Evolutionary conservation across 495 filamentous ascomycete genomes (phyloP).

Genomic region (Baudoinia panamericana): DNA sequence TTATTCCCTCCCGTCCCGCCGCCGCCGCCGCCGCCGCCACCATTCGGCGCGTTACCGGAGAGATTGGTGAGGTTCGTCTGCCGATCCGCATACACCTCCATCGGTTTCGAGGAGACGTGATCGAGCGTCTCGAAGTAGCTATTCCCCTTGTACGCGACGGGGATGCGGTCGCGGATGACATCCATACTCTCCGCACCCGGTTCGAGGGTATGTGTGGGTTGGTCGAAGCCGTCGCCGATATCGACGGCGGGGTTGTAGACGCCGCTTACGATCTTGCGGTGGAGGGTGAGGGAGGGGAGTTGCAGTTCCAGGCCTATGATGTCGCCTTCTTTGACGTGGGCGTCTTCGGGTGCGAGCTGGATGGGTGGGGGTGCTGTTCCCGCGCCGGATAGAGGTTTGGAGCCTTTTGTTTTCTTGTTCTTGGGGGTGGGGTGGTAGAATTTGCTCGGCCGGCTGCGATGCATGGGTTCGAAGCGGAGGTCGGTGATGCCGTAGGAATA

Average conservation of each 20-base stretch:
- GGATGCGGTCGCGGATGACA: conserved; percentile 85
- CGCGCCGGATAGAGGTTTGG: conserved; percentile 43
- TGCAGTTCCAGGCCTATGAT: conserved; percentile 90
- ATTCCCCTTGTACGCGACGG: conserved; percentile 83
- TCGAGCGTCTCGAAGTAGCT: conserved; percentile 94
- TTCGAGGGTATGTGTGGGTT: conserved; percentile 25
- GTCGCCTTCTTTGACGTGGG: conserved; percentile 59
- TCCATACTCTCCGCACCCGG: conserved; percentile 38
- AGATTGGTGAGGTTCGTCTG: conserved; percentile 40
- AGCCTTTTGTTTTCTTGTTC: conserved; percentile 28
- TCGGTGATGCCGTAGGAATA: conserved; percentile 94
- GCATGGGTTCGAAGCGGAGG: conserved; percentile 76
- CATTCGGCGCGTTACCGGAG: conserved; percentile 23
- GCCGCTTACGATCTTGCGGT: conserved; percentile 77
- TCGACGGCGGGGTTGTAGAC: conserved; percentile 77
- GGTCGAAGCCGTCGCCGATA: conserved; percentile 43
- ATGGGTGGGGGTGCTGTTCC: conserved; percentile 22
- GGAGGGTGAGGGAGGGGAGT: conserved; percentile 68
- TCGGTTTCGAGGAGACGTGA: conserved; percentile 73
- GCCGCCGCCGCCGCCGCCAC: conserved; percentile 30
- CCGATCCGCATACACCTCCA: conserved; percentile 75
- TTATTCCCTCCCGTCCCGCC: too few species aligned
- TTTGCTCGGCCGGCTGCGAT: conserved; percentile 80
- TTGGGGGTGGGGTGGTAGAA: conserved; percentile 63
- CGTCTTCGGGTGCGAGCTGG: conserved; percentile 24